Evolutionary conservation across 768 basidiomycete species (phyloP), one percentile per base, ranked within the genome.

Genomic region (Psilocybe subaeruginosa): DNA sequence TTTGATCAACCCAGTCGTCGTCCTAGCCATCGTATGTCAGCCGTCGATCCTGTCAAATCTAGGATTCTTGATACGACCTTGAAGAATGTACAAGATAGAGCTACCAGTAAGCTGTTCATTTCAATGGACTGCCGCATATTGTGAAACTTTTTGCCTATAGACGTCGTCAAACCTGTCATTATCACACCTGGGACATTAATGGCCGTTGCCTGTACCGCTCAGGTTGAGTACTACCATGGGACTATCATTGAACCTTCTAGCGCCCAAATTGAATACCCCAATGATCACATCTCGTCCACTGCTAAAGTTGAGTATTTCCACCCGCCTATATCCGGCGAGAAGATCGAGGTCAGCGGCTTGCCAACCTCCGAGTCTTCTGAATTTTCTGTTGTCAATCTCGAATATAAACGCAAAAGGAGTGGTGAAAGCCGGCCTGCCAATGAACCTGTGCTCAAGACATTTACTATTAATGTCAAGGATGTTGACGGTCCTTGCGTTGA

Each of bases 21-120:
- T 48, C 53, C 63, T n/a, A 62, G 62, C 50, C 53, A 60, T 16
- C 67, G 57, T n/a, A 53, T 51, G 19, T 64, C 66, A 0, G 39
- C 63, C 23, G 55, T 69, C 23, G 60, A 66, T 48, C 66, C 68
- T 14, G 65, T 69, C n/a, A 68, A 68, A 27, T 56, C 66, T 19
- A 62, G 66, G 16, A 64, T 68, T 35, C 29, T 69, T 43, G 66
- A 71, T 27, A 56, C 58, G 4, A 61, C 64, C 17, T 52, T 66
- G 37, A 69, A 65, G 50, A 61, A 66, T n/a, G 66, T 66, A 27
- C 68, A 66, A 27, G 68, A 71, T 49, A 68, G 61, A 52, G 58
- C 65, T 29, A 62, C 60, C 19, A 48, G 70, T 69, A 43, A n/a
- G 66, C 31, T 14, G 19, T 45, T 30, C 57, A 23, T 29, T 35